Base-by-base conservation (phyloP, 495 filamentous ascomycete species). In the Endocarpon pusillum region DNA sequence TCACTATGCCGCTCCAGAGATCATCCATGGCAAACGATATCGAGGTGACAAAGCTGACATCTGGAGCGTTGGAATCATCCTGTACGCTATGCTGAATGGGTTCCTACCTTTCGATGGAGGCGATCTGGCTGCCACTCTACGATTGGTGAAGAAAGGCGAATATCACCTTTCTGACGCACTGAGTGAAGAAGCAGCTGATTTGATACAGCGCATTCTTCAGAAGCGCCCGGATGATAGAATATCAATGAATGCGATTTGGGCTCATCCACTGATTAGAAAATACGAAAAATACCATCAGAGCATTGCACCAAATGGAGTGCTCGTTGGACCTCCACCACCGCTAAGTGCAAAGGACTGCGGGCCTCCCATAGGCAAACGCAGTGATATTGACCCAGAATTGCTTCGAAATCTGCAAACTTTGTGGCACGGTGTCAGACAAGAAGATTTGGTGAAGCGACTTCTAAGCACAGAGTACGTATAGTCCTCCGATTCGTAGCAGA, bases 1-100 rank as follows among this genome's bases (percentile, higher is more conserved):
- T 3, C 89, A 96, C 53, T 96, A 96, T 44, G 85, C 83, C 2
- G 84, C 89, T 1, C 89, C 89, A 1, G 89, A 99, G 50, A 70
- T 99, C 29, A 74, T 94, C 18, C 60, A 67, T 19, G 69, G 67
- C 7, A 52, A 61, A 17, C 57, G 57, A 17, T 99, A 99, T 47
- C 75, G 80, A 40, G 91, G 86, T 12, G 74, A 78, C 34, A 72
- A 69, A 43, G 81, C 77, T 0, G 89, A 99, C 44, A 76, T 94
- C 35, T 97, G 89, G 89, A 92, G 83, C 52, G 78, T 86, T 50
- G 89, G 89, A 4, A 75, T 94, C 4, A 84, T 96, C 20, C 57
- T 99, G 0, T 96, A 73, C 44, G 84, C 78, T 10, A 67, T 87
- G 48, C 61, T 99, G 16, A 70, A 73, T 15, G 81, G 81, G 1